phyloP scores from a whole-genome alignment of 2,329 filamentous ascomycete species.

The Fusarium proliferatum region DNA sequence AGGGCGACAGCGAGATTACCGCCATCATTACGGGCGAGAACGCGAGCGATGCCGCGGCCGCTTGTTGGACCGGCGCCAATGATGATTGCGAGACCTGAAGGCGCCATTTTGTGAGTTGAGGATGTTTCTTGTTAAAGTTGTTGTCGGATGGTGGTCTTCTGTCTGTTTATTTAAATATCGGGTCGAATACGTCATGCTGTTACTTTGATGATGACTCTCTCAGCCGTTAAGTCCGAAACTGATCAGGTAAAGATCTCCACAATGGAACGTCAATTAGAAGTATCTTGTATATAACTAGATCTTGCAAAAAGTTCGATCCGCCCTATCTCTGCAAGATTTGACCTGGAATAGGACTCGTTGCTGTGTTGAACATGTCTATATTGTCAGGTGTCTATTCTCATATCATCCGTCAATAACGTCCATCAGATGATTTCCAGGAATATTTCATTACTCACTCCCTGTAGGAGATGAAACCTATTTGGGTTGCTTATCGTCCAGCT shows the following conservation, averaged over 20 bases:
- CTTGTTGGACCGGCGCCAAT: conserved; percentile 62
- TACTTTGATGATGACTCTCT: conserved; percentile 1
- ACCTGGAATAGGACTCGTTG: neutral
- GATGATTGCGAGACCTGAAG: conserved; percentile 61
- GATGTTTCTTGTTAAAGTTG: neutral
- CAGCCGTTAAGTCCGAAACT: neutral
- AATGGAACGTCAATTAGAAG: no score
- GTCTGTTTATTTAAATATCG: neutral
- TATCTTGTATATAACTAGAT: no score
- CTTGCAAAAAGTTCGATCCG: no score
- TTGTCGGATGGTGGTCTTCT: rapidly evolving
- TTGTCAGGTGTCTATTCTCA: neutral
- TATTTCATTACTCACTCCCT: rapidly evolving
- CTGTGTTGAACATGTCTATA: neutral
- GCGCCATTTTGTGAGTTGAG: conserved; percentile 52
- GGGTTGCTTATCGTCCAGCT: neutral
- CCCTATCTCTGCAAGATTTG: neutral
- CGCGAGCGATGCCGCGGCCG: conserved; percentile 66
- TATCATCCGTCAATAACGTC: neutral
- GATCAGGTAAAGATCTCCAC: neutral
- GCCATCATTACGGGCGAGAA: conserved; percentile 9
- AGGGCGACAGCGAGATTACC: conserved; percentile 38
- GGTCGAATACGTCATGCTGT: conserved; percentile 11
- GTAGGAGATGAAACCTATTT: rapidly evolving
- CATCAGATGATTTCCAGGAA: rapidly evolving